Percentiles rank a stretch among this genome's conserved stretches.
These are phyloP conservation scores for Termitomyces sp. DNA, from an alignment of 1,284 basidiomycete genomes.

Conservation along the genomic window DNA sequence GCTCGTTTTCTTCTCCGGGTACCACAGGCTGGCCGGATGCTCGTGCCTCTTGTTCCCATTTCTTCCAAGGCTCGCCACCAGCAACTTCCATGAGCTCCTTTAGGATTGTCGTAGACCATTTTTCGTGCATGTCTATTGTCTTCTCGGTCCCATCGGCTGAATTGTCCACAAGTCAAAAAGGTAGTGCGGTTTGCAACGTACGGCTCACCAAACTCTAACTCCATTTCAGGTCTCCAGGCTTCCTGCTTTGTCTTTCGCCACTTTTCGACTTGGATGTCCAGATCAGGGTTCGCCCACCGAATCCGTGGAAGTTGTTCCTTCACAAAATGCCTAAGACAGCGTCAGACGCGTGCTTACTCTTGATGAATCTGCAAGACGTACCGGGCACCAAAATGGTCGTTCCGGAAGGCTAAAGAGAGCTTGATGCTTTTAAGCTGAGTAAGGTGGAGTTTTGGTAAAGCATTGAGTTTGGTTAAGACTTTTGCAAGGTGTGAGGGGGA, in stretches of 20 bases:
- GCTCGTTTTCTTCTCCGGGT: conserved; percentile 33
- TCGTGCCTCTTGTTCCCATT: conserved; percentile 45
- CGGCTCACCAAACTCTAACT: conserved; percentile 56
- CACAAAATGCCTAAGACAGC: conserved; percentile 56
- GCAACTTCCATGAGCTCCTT: conserved; percentile 63
- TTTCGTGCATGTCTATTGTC: conserved; percentile 51
- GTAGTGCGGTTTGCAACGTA: not conserved
- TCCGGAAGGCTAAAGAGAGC: conserved; percentile 53
- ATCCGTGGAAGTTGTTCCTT: conserved; percentile 72
- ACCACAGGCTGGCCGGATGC: conserved; percentile 44
- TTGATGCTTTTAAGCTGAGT: conserved; percentile 45
- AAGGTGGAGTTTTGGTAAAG: conserved; percentile 52
- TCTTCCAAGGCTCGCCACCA: conserved; percentile 54
- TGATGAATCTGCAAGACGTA: conserved; percentile 19
- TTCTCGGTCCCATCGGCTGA: conserved; percentile 50
- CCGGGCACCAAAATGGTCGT: conserved; percentile 73
- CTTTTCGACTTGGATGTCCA: conserved; percentile 54
- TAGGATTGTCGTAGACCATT: conserved; percentile 62
- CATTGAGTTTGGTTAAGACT: conserved; percentile 47
- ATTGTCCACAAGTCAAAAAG: not conserved
- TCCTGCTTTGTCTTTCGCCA: conserved; percentile 47
- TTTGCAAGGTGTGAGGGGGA: conserved; percentile 47
- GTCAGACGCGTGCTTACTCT: not conserved
- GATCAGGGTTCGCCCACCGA: conserved; percentile 62
- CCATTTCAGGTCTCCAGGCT: conserved; percentile 52